Evolutionary conservation across 345 rosid species (phyloP).

Genomic region (Adansonia digitata): DNA sequence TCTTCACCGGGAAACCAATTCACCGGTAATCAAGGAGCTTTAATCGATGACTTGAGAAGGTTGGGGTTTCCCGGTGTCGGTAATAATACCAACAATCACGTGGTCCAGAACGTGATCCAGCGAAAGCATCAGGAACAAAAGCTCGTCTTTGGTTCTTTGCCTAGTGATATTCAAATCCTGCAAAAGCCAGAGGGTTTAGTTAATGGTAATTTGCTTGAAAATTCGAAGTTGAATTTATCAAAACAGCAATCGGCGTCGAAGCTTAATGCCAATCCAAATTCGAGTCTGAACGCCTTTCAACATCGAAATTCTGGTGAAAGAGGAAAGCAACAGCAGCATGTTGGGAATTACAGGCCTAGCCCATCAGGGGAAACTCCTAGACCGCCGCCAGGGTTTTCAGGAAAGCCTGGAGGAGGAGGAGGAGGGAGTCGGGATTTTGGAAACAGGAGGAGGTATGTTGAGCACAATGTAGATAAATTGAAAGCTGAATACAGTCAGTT

Average conservation of each 20-base stretch:
- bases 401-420: slow-evolving; percentile 26
- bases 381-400: slow-evolving; percentile 46
- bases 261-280: slow-evolving; percentile 20
- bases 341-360: slow-evolving; percentile 28
- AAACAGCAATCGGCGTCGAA: slow-evolving; percentile 29
- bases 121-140: slow-evolving; percentile 38
- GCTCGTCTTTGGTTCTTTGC: slow-evolving; percentile 61
- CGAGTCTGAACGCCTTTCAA: slow-evolving; percentile 21
- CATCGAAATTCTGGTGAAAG: slow-evolving; percentile 35
- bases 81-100: slow-evolving; percentile 11
- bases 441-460: slow-evolving; percentile 29
- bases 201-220: slow-evolving; percentile 10
- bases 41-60: slow-evolving; percentile 41
- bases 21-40: slow-evolving; percentile 25
- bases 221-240: slow-evolving; percentile 22
- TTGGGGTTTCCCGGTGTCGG: slow-evolving; percentile 36
- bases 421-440: slow-evolving; percentile 30
- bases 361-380: slow-evolving; percentile 18
- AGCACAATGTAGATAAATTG: slow-evolving; percentile 28
- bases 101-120: slow-evolving; percentile 32
- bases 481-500: slow-evolving; percentile 26
- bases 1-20: slow-evolving; percentile 27
- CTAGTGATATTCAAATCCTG: slow-evolving; percentile 33
- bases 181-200: slow-evolving; percentile 28
- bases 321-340: slow-evolving; percentile 37